A percentile compares a stretch with the other conserved stretches of the same genome.
Conservation (phyloP, 768 basidiomycete genomes). For the Pleurotus giganteus region DNA sequence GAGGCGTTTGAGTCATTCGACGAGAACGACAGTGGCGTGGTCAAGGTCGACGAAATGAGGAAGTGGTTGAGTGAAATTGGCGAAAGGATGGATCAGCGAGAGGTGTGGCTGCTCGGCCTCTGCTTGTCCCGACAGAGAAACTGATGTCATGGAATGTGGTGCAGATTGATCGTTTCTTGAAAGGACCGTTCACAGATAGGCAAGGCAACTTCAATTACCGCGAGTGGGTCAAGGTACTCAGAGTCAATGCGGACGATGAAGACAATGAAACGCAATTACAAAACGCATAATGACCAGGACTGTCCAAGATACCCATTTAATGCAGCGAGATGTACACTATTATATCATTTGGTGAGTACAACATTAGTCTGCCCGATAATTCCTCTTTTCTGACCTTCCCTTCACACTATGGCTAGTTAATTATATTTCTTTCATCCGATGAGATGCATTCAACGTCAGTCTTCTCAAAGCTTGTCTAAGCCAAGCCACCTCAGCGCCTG, state of each 20-base stretch:
- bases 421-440: too few species aligned
- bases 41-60: conserved; percentile 82
- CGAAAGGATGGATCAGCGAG: conserved; percentile 80
- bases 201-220: conserved; percentile 94
- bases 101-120: conserved; percentile 50
- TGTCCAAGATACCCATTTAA: too few species aligned
- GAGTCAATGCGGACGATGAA: conserved; percentile 73
- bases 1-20: conserved; percentile 96
- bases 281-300: neutral
- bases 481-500: too few species aligned
- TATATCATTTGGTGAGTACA: too few species aligned
- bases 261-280: conserved; percentile 31
- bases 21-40: conserved; percentile 81
- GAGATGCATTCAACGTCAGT: too few species aligned
- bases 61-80: conserved; percentile 88
- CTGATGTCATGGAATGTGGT: conserved; percentile 7
- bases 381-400: too few species aligned
- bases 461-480: too few species aligned
- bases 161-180: conserved; percentile 84
- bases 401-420: too few species aligned
- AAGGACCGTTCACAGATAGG: conserved; percentile 83
- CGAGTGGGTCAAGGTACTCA: conserved; percentile 90
- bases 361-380: too few species aligned
- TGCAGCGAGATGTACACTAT: too few species aligned
- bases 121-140: too few species aligned